These are phyloP conservation scores for Colletotrichum horii DNA, from an alignment of 2,329 filamentous ascomycete genomes.

Conservation along the genomic window DNA sequence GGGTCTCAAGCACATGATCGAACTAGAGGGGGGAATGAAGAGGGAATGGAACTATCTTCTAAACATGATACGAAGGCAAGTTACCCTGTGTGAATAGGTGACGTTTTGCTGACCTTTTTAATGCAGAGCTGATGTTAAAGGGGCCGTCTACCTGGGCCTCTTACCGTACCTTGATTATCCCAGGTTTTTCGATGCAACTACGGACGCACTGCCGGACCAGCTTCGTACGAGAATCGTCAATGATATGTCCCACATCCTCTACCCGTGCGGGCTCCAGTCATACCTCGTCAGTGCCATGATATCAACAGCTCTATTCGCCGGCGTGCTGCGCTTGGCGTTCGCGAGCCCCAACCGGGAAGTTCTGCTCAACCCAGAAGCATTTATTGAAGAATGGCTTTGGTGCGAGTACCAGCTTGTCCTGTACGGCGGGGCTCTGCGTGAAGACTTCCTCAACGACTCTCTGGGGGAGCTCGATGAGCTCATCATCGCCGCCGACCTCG, in stretches of 20 bases:
- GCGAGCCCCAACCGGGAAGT: conserved; percentile 13
- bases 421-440: conserved; percentile 27
- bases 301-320: conserved; percentile 30
- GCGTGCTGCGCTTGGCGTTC: conserved; percentile 26
- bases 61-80: conserved; percentile 34
- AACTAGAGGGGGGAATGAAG: conserved; percentile 30
- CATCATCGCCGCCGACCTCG: not conserved
- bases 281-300: conserved; percentile 27
- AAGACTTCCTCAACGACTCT: conserved; percentile 7
- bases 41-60: conserved; percentile 21
- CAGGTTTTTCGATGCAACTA: conserved; percentile 27
- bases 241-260: conserved; percentile 26
- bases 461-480: not conserved
- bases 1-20: conserved; percentile 35
- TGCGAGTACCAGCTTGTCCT: conserved; percentile 32
- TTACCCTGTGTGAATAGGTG: not conserved
- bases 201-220: conserved; percentile 25
- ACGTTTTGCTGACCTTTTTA: not conserved
- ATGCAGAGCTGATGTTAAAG: conserved; percentile 39
- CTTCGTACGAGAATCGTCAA: conserved; percentile 16
- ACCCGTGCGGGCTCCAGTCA: conserved; percentile 25
- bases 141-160: conserved; percentile 34
- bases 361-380: conserved; percentile 32
- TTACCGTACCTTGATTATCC: conserved; percentile 36
- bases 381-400: conserved; percentile 35